A percentile compares a stretch with the other conserved stretches of the same genome.
Evolutionary conservation across 768 basidiomycete genomes (phyloP).

Genomic region (Russula sp.): DNA sequence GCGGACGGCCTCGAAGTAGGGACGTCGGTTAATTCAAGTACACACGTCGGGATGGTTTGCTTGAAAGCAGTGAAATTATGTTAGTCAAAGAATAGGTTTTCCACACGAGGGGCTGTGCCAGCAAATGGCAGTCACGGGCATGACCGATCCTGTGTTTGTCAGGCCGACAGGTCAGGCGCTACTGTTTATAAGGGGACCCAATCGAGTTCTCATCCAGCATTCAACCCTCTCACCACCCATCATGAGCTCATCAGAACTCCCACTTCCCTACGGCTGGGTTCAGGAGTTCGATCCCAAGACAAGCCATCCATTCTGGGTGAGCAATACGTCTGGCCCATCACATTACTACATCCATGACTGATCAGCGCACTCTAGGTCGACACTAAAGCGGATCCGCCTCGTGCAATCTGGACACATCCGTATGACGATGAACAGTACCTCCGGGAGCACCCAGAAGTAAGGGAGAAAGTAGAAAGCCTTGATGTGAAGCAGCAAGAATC

Average conservation of each 20-base stretch:
- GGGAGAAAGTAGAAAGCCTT: conserved; percentile 38
- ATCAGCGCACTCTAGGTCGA: conserved; percentile 50
- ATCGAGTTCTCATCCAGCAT: not conserved
- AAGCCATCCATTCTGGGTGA: conserved; percentile 51
- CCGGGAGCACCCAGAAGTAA: conserved; percentile 49
- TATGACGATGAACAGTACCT: conserved; percentile 66
- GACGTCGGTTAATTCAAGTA: too few species aligned
- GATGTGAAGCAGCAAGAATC: not conserved
- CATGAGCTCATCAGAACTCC: conserved; percentile 35
- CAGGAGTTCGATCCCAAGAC: conserved; percentile 44
- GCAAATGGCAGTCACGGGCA: too few species aligned
- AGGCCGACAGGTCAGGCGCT: not conserved
- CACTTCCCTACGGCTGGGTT: conserved; percentile 59
- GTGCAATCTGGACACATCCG: conserved; percentile 71
- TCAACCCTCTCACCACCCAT: conserved; percentile 15
- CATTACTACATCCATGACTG: not conserved
- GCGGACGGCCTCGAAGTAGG: not conserved
- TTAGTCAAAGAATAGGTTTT: not conserved
- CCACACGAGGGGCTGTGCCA: not conserved
- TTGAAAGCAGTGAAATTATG: not conserved
- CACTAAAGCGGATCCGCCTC: conserved; percentile 57
- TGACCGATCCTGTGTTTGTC: not conserved
- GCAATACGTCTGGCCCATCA: conserved; percentile 19
- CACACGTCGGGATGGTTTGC: not conserved
- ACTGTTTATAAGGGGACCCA: not conserved